Evolutionary conservation across 2,329 filamentous ascomycete species (phyloP).

Genomic region (Pseudocercospora vitis): DNA sequence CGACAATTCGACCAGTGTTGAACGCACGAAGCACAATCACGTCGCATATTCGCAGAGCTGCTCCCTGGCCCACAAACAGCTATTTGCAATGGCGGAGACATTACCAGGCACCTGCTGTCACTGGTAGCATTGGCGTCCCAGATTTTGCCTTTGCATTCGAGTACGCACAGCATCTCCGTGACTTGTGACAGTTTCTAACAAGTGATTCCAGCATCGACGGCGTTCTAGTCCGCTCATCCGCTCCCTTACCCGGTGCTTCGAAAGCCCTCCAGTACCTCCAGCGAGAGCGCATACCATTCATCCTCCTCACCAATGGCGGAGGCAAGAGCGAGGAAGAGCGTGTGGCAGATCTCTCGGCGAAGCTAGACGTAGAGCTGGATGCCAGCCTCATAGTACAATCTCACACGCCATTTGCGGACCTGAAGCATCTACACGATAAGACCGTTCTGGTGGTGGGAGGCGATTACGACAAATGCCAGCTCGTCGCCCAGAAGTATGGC

Average conservation of each 20-base stretch:
- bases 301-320: conserved; percentile 93
- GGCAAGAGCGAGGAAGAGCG: conserved; percentile 77
- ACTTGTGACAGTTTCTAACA: no score
- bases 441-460: conserved; percentile 52
- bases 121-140: conserved; percentile 31
- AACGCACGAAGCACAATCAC: background rate
- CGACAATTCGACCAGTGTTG: background rate
- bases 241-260: conserved; percentile 74
- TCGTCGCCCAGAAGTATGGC: conserved; percentile 65
- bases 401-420: conserved; percentile 81
- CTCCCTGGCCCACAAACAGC: background rate
- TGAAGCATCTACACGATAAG: conserved; percentile 60
- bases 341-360: conserved; percentile 66
- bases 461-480: conserved; percentile 59
- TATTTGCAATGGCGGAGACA: conserved; percentile 13
- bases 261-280: conserved; percentile 73
- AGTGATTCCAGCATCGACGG: conserved; percentile 89
- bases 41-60: background rate
- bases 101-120: conserved; percentile 24
- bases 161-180: conserved; percentile 36
- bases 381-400: conserved; percentile 78
- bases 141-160: conserved; percentile 60
- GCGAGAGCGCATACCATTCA: conserved; percentile 77
- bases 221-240: conserved; percentile 81
- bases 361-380: conserved; percentile 64